Conservation (phyloP, 805 yeast genomes). For the Suhomyces tanzawaensis region DNA sequence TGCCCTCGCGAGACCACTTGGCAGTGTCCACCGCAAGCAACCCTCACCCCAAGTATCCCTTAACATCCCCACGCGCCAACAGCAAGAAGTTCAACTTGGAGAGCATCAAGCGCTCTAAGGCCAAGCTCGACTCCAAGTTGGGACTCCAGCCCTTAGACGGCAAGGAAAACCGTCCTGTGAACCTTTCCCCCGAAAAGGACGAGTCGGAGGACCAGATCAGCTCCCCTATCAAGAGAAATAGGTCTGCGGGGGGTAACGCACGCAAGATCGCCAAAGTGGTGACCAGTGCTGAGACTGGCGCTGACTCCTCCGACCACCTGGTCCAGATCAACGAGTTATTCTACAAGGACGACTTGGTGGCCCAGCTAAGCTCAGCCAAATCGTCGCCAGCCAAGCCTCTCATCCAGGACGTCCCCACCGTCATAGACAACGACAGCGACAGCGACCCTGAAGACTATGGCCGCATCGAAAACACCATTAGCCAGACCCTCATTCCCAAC, state of each 20-base stretch:
- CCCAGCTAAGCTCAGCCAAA: constrained; percentile 12
- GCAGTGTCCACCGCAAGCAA: background rate
- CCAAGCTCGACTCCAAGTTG: constrained; percentile 16
- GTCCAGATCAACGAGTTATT: constrained; percentile 22
- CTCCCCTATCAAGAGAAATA: constrained; percentile 18
- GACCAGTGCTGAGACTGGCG: constrained; percentile 18
- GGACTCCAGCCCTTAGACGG: constrained; percentile 4
- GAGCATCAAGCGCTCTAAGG: constrained; percentile 15
- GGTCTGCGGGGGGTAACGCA: constrained; percentile 6
- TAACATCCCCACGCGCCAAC: constrained; percentile 12
- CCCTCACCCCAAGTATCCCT: constrained; percentile 6
- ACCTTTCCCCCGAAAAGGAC: constrained; percentile 13
- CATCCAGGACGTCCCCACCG: constrained; percentile 5
- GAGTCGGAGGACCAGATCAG: constrained; percentile 9
- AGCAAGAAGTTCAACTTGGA: constrained; percentile 8
- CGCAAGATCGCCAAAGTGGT: constrained; percentile 21
- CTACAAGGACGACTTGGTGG: constrained; percentile 24
- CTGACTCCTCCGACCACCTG: constrained; percentile 8
- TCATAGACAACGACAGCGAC: constrained; percentile 24
- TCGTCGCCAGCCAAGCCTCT: constrained; percentile 8
- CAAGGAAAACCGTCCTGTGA: constrained; percentile 15
- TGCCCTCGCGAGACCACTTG: constrained; percentile 3
- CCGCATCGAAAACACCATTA: constrained; percentile 17
- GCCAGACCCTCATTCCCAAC: constrained; percentile 20
- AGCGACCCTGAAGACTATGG: constrained; percentile 26